Base-by-base conservation (phyloP, 345 rosid species). In the Leavenworthia alabamica region DNA sequence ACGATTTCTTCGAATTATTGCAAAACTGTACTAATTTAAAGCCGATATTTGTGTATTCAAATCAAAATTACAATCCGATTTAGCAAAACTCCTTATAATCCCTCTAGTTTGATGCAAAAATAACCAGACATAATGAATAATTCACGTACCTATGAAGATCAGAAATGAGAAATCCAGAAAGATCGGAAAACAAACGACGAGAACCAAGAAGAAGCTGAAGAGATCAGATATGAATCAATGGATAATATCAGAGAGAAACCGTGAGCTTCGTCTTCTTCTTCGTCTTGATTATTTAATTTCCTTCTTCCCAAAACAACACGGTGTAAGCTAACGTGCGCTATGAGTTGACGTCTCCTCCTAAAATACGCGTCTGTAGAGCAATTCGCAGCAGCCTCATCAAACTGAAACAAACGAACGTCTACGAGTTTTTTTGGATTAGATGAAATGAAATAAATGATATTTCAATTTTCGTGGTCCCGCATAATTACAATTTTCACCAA, bases 321-420 rank as follows among this genome's bases (percentile, higher is more conserved):
- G 29, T 8, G n/a, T 2, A 2, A 42, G 17, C 73, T 69, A 69
- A 61, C 68, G 73, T 69, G 68, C 56, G 67, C 73, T 17, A 44
- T 0, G 29, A 20, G 61, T 23, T 50, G 45, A 40, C 61, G 53
- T 43, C 4, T 49, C 24, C 23, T 8, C 45, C 67, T 60, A 67
- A 40, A 40, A 23, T 67, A 42, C 72, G 66, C 71, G 3, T 12
- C n/a, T 35, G 40, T 8, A 9, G 5, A 37, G 65, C 55, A 40
- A 64, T 23, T 44, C 54, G 70, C 4, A 36, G 70, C 4, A 36
- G 49, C 62, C 23, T 56, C 70, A 45, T 43, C 44, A 40, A 16
- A 9, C 27, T 13, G n/a, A 43, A 19, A 12, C 12, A 48, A 49
- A 49, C 36, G n/a, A 49, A 14, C 55, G 19, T 7, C 23, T 50